A percentile compares a stretch with the other conserved stretches of the same genome.
phyloP scores from a whole-genome alignment of 371 early-diverging fungal species.

The Mortierella sp. region DNA sequence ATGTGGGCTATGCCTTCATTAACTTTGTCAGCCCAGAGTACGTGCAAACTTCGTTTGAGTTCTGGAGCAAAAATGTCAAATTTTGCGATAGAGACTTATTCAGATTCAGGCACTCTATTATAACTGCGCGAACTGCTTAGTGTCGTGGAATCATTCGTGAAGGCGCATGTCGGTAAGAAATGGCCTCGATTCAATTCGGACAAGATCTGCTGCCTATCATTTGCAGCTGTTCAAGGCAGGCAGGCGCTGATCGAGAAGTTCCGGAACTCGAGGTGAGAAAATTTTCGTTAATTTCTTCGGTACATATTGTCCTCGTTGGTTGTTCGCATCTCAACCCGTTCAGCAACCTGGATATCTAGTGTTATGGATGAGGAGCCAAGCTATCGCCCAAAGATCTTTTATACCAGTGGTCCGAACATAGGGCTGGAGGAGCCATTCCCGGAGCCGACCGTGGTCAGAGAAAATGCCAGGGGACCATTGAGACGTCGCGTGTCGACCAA shows the following conservation, averaged over 20 bases:
- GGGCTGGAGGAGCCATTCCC: slow-evolving; percentile 79
- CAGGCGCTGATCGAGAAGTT: slow-evolving; percentile 86
- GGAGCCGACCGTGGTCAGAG: slow-evolving; percentile 35
- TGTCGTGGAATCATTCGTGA: slow-evolving; percentile 77
- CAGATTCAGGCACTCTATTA: too few species aligned
- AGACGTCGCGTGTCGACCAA: slow-evolving; percentile 5
- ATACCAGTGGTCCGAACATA: slow-evolving; percentile 64
- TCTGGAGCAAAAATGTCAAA: not conserved
- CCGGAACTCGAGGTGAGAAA: slow-evolving; percentile 72
- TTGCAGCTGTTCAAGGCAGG: slow-evolving; percentile 92
- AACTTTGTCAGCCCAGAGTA: slow-evolving; percentile 80
- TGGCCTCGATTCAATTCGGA: slow-evolving; percentile 92
- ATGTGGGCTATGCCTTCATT: slow-evolving; percentile 92
- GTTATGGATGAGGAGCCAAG: slow-evolving; percentile 81
- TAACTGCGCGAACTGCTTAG: too few species aligned
- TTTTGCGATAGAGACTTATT: too few species aligned
- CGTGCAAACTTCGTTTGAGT: not conserved
- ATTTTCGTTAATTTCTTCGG: not conserved
- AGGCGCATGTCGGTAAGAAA: slow-evolving; percentile 81
- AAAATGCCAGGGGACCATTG: not conserved
- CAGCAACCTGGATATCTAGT: too few species aligned
- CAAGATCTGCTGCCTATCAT: slow-evolving; percentile 86
- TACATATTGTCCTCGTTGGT: not conserved
- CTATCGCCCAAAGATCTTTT: slow-evolving; percentile 84
- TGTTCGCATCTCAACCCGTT: not conserved